Conservation (phyloP, 768 basidiomycete genomes). For the Amanita rubescens region DNA sequence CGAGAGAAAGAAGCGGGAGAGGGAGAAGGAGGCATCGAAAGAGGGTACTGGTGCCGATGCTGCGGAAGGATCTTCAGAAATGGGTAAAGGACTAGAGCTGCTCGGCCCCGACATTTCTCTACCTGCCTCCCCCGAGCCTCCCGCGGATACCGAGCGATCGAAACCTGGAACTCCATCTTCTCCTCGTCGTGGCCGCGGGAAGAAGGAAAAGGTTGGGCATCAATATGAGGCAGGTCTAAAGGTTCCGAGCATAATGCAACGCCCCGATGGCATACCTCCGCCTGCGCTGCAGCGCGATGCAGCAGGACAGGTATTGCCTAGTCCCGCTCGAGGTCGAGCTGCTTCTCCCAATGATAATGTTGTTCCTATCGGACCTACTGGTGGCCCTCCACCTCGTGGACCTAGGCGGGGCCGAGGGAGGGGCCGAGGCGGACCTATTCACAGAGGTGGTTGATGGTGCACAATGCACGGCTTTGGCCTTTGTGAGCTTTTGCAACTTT, state of each 20-base stretch:
- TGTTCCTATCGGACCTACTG: background rate
- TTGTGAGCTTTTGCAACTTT: background rate
- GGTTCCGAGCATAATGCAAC: slow-evolving; percentile 7
- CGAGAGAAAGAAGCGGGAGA: slow-evolving; percentile 18
- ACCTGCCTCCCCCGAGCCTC: background rate
- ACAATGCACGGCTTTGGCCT: no score
- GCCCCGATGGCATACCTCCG: slow-evolving; percentile 6
- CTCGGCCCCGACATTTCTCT: background rate
- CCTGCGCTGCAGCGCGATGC: slow-evolving; percentile 1
- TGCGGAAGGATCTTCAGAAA: slow-evolving; percentile 6
- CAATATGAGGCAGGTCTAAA: slow-evolving; percentile 2
- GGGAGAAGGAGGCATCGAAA: slow-evolving; percentile 16
- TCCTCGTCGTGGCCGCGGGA: slow-evolving; percentile 1
- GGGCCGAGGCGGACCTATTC: background rate
- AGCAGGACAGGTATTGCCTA: slow-evolving; percentile 2
- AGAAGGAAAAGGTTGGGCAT: background rate
- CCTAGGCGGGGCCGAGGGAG: slow-evolving; percentile 3
- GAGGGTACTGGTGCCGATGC: background rate
- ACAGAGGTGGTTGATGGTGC: slow-evolving; percentile 3
- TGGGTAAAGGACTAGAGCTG: slow-evolving; percentile 14
- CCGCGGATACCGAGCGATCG: background rate
- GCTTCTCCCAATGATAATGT: background rate
- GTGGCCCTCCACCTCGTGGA: slow-evolving; percentile 1
- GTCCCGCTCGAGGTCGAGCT: background rate
- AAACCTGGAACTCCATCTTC: background rate